Evolutionary conservation across 2,329 filamentous ascomycete genomes (phyloP), one percentile per base, ranked within the genome.

Genomic region (Cordyceps javanica): DNA sequence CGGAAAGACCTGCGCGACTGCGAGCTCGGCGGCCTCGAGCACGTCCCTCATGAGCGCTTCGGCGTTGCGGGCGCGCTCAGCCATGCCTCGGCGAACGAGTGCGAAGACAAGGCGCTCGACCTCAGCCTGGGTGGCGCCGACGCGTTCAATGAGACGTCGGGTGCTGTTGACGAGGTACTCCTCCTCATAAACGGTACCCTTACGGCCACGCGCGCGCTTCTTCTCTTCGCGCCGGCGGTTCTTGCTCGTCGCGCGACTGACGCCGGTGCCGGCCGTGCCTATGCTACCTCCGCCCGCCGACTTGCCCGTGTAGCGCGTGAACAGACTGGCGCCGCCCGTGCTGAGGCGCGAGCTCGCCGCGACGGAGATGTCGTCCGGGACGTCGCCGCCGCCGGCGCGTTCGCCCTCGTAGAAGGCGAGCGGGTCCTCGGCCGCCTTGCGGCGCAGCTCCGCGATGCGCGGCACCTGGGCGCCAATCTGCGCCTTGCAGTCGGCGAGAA

Each of bases 141-240:
- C 84, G 36, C 92, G 81, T 70, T 96, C 91, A 14, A 96, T 83
- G 34, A 99, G 79, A 25, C 94, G 80, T 13, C 87, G 83, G 36
- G 97, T 86, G 64, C 88, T 93, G 70, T 92, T 94, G 59, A 96
- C 87, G 5, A 99, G 82, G 71, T 99, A 99, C 72, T 97, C 94
- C 69, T 97, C 93, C 72, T 99, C 94, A 71, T 99, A 99, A 5
- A 99, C 90, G 16, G 90, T 96, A 11, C 94, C 94, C 77, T 97
- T 97, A 71, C 96, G 93, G 25, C 94, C 94, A 8, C 91, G 80
- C 0, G 94, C 94, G 16, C 93, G 85, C 81, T 99, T 99, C 71
- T 96, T 86, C 77, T 99, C 94, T 72, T 99, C 94, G 21, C 91
- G 82, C 25, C 88, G 81, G 54, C 91, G 85, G 68, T 96, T 97